Percentiles rank a stretch among this genome's conserved stretches.
Conservation (phyloP, 169 alveolate species). For the Perkinsus olseni region DNA sequence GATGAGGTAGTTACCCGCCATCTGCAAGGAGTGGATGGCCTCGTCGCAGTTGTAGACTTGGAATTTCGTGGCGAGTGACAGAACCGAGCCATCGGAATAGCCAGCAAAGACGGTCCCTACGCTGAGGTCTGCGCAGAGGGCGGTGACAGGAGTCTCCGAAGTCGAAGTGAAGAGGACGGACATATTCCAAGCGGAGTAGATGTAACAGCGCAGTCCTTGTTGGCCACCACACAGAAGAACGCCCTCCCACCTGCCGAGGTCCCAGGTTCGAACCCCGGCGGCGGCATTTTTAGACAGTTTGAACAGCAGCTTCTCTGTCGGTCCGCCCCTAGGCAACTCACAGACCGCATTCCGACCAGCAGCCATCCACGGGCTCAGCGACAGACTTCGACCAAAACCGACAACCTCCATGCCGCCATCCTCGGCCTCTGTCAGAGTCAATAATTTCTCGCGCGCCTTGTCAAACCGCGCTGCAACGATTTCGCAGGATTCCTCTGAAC, state of each 20-base stretch:
- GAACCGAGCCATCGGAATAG: not conserved
- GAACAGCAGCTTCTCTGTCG: not conserved
- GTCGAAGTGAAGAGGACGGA: not conserved
- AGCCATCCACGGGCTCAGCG: not conserved
- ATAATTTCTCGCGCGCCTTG: not conserved
- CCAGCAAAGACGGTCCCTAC: not conserved
- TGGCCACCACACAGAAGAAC: not conserved
- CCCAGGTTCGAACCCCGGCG: not conserved
- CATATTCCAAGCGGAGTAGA: not conserved
- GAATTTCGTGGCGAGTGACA: not conserved
- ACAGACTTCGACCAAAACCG: not conserved
- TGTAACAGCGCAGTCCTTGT: not conserved
- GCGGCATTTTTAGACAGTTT: not conserved
- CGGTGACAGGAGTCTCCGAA: not conserved
- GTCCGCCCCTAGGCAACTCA: not conserved
- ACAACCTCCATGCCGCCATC: not conserved
- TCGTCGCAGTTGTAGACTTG: not conserved
- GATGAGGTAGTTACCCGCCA: not conserved
- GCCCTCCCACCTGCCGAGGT: not conserved
- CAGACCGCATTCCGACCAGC: not conserved
- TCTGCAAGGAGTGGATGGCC: not conserved
- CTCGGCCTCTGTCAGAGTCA: not conserved
- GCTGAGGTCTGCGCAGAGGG: not conserved
- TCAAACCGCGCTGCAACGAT: not conserved
- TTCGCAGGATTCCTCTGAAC: not conserved